Conservation (phyloP, 495 filamentous ascomycete species). For the Xylaria palmicola region DNA sequence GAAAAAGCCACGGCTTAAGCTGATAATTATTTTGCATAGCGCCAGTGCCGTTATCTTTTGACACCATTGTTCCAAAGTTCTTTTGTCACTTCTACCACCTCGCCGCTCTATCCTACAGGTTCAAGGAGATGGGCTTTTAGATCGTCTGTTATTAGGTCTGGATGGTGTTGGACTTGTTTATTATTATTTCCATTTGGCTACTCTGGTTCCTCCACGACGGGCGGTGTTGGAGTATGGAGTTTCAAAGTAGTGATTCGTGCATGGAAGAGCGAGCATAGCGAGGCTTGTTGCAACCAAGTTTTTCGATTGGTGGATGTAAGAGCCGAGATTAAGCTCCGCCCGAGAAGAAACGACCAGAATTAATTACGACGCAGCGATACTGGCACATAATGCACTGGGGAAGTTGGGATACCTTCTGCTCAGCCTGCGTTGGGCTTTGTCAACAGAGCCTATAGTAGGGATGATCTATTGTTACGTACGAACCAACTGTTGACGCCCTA, state of each 20-base stretch:
- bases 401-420: conserved; percentile 5
- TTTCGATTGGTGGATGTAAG: conserved; percentile 7
- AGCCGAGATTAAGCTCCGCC: conserved; percentile 4
- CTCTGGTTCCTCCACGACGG: background rate
- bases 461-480: background rate
- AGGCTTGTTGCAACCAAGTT: conserved; percentile 12
- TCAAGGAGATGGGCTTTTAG: conserved; percentile 12
- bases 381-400: background rate
- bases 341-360: background rate
- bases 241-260: conserved; percentile 6
- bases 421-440: background rate
- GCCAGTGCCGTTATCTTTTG: conserved; percentile 13
- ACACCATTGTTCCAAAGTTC: background rate
- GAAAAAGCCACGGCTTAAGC: background rate
- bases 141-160: conserved; percentile 6
- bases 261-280: conserved; percentile 2
- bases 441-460: background rate
- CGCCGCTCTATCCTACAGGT: conserved; percentile 14
- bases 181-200: conserved; percentile 10
- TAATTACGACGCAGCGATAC: background rate
- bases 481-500: conserved; percentile 12
- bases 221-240: conserved; percentile 17
- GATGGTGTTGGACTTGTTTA: conserved; percentile 8
- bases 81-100: conserved; percentile 4
- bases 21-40: conserved; percentile 16